Evolutionary conservation across 257 asterid genomes (phyloP), one percentile per base, ranked within the genome.

Genomic region (Nicotiana tomentosiformis): DNA sequence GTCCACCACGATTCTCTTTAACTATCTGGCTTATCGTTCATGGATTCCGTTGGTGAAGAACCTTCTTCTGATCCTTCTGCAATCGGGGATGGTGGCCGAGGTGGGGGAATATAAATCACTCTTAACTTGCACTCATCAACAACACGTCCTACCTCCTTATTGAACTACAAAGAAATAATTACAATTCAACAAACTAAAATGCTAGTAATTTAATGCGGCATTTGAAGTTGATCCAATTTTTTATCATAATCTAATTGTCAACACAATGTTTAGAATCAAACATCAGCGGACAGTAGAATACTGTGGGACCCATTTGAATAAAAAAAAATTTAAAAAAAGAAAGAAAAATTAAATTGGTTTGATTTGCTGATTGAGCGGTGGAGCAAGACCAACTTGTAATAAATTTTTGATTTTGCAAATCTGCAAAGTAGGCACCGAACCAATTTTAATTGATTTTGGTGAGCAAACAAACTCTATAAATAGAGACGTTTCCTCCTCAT

Each of bases 41-140:
- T 66, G 32, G 85, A 77, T 83, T 80, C 76, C 83, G 87, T 86
- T 9, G 96, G 89, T 12, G 93, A 89, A 60, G 88, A 82, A 14
- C 94, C 94, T 85, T 92, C 97, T 20, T 89, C 97, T 11, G 91
- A 88, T 68, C 91, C 97, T 89, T 91, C 97, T 6, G 91, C 90
- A 79, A 90, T 91, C 51, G 93, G 96, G 35, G 93, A 94, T 55
- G 93, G 93, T 33, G 95, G 94, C 81, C 90, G 94, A 46, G 89
- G 89, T 46, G 96, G 92, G 68, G 94, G 72, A 56, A 90, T 92
- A 77, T 91, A 94, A 58, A 90, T 76, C 80, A 92, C 97, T 84
- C 87, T 94, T 88, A 94, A 87, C 87, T 90, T 94, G 89, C 91
- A 91, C 85, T 94, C 97, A 84, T 92, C 95, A 78, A 92, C 89